A percentile compares a stretch with the other conserved stretches of the same genome.
phyloP scores from a whole-genome alignment of 345 rosid species.

The Populus alba region DNA sequence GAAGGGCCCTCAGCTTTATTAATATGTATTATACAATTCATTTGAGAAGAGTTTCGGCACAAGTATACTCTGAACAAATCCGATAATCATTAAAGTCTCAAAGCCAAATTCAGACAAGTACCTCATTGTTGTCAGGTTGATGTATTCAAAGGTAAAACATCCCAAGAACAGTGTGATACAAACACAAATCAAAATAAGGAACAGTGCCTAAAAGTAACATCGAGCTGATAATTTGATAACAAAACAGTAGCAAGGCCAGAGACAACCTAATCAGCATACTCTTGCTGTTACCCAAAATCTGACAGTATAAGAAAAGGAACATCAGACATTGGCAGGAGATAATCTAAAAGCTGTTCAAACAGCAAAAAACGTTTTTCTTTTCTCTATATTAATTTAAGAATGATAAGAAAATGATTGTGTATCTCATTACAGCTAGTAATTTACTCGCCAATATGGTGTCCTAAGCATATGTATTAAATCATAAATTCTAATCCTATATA shows the following conservation, averaged over 20 bases:
- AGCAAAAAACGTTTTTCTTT: neutral
- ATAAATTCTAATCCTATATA: neutral
- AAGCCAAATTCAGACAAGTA: neutral
- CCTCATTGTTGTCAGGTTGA: neutral
- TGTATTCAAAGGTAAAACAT: neutral
- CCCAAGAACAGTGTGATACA: neutral
- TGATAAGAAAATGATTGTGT: neutral
- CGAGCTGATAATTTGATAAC: neutral
- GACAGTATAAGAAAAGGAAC: neutral
- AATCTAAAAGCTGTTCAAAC: neutral
- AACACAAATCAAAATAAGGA: neutral
- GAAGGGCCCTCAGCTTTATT: constrained; percentile 28
- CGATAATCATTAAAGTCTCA: neutral
- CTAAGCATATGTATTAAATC: neutral
- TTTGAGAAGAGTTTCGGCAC: constrained; percentile 1
- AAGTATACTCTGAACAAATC: constrained; percentile 14
- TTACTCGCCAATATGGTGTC: neutral
- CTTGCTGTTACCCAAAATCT: neutral
- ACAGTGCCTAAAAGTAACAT: neutral
- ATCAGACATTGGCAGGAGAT: neutral
- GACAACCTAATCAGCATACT: neutral
- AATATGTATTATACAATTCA: constrained; percentile 5
- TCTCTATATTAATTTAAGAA: neutral
- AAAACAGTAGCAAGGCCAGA: neutral
- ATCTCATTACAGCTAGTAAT: neutral